Evolutionary conservation across 768 basidiomycete genomes (phyloP), one percentile per base, ranked within the genome.

Genomic region (Lactarius akahatsu): DNA sequence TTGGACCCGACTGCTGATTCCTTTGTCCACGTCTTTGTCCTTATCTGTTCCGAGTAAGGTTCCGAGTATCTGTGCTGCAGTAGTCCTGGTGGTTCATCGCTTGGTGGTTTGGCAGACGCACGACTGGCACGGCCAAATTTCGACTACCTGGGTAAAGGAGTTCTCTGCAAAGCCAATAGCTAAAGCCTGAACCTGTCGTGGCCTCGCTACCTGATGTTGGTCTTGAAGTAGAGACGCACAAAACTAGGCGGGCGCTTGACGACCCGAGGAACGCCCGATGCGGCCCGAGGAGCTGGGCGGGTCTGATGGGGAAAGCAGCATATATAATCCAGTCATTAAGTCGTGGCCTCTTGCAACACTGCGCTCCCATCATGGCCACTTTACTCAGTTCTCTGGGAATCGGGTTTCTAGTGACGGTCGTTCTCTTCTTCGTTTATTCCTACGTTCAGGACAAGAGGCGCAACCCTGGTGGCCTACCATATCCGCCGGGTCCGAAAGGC

Each of bases 401-500:
- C 2, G 65, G 59, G 7, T n/a, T 61, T 38, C 16, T 67, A 34
- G 40, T 69, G 30, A 43, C 60, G 1, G 56, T 61, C 47, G 18
- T 26, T n/a, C 56, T 69, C 3, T 40, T 59, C 38, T 32, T 62
- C 28, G 41, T 45, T 16, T 62, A 69, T 57, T 62, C 58, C 57
- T 61, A 67, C 40, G 15, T 68, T 34, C 67, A 65, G 43, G 59
- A 65, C 11, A 38, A 38, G 57, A 63, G 68, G 34, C 69, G 67
- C 47, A 70, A 70, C 47, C 69, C 69, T 5, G 56, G 61, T 3
- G 62, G 68, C 15, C 40, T 66, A n/a, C 71, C 72, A 2, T 70
- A 71, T 34, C 72, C 72, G 30, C 72, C 72, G 0, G 72, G 72
- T 34, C 72, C 72, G 9, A 71, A 64, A 20, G 65, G 68, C 18